Conservation (phyloP, 495 filamentous ascomycete species). For the Trichodelitschia bisporula region DNA sequence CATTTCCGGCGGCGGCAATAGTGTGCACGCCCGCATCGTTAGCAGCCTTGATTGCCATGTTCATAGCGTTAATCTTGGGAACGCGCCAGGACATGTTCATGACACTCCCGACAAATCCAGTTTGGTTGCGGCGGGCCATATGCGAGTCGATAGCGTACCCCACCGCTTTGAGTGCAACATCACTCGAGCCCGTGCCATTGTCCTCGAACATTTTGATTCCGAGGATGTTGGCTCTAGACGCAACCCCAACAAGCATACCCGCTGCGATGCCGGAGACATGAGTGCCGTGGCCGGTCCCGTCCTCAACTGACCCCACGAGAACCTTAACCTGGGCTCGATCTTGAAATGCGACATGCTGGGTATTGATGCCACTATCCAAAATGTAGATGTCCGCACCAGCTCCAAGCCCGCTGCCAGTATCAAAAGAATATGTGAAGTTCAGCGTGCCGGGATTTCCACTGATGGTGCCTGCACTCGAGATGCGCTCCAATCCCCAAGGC, state of each 20-base stretch:
- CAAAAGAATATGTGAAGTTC: slow-evolving; percentile 20
- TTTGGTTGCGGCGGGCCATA: slow-evolving; percentile 10
- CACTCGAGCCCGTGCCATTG: slow-evolving; percentile 12
- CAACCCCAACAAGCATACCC: slow-evolving; percentile 15
- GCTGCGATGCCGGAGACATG: slow-evolving; percentile 19
- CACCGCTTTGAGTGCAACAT: slow-evolving; percentile 16
- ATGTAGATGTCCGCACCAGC: slow-evolving; percentile 25
- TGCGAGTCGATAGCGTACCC: slow-evolving; percentile 16
- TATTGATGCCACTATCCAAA: slow-evolving; percentile 24
- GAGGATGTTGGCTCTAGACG: slow-evolving; percentile 17
- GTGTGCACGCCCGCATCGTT: slow-evolving; percentile 83
- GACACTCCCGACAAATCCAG: slow-evolving; percentile 16
- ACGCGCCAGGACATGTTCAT: slow-evolving; percentile 20
- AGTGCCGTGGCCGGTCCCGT: slow-evolving; percentile 33
- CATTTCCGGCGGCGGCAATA: slow-evolving; percentile 93
- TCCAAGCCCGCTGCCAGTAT: slow-evolving; percentile 14
- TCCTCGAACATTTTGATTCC: slow-evolving; percentile 18
- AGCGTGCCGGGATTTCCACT: slow-evolving; percentile 6
- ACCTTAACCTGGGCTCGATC: too few species aligned
- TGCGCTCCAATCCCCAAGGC: slow-evolving; percentile 26
- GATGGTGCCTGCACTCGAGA: slow-evolving; percentile 16
- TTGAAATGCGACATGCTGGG: slow-evolving; percentile 19
- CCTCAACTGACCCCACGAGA: too few species aligned
- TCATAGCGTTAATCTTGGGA: slow-evolving; percentile 6
- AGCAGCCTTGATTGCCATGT: slow-evolving; percentile 22